Evolutionary conservation across 805 yeast genomes (phyloP), one percentile per base, ranked within the genome.

Genomic region (Alloascoidea africana): DNA sequence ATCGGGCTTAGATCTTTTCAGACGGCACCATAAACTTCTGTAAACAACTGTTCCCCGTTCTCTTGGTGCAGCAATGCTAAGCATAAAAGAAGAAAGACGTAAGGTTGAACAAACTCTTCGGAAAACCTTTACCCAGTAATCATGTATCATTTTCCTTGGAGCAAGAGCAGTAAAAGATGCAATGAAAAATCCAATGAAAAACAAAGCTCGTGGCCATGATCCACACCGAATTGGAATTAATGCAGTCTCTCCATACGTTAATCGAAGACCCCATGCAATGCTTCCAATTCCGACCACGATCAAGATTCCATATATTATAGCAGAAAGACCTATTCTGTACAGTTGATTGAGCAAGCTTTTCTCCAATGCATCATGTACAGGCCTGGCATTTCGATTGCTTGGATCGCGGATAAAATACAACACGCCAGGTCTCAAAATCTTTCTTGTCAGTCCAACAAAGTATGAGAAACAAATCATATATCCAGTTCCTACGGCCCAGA

Each of bases 341-440:
- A 87, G 43, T 52, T 91, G 96, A 35, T 78, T 60, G 5, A 56
- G 44, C 48, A 89, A 68, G 1, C 95, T 82, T 45, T 81, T 74
- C 41, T 81, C 78, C 38, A 91, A 56, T 1, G 94, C 91, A 52
- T 87, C 95, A 45, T 85, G 89, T 33, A 89, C 68, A 8, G 91
- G 70, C 45, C 89, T 73, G 35, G 85, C 76, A 47, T 83, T 80
- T 32, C 94, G 95, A 52, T 91, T 96, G 47, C 86, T 96, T 3
- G 96, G 95, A 16, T 94, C 85, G 47, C 95, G 70, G 42, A 91
- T 81, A 59, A 91, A 91, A 54, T 75, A 91, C 35, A 91, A 62
- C 5, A 84, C 95, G 8, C 98, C 99, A 0, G 81, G 78, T 39
- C 99, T 69, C 41, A 89, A 65, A 32, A 85, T 74, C 34, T 68